phyloP scores from a whole-genome alignment of 2,329 filamentous ascomycete species.

The Fusarium virguliforme region DNA sequence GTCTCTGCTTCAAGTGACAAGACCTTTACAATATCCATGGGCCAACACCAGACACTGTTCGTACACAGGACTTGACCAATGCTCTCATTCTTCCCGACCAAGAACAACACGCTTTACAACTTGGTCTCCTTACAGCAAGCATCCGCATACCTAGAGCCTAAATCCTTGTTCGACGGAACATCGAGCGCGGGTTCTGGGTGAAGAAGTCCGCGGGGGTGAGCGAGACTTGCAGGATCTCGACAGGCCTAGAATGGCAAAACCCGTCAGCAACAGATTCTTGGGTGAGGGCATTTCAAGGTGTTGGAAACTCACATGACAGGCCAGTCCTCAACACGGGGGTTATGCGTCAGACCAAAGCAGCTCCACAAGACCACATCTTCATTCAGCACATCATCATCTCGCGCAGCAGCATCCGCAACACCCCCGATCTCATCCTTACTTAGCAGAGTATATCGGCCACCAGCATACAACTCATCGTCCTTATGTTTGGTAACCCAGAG shows the following conservation, averaged over 20 bases:
- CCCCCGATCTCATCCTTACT: slow-evolving; percentile 56
- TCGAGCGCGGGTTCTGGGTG: slow-evolving; percentile 63
- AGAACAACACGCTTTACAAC: background rate
- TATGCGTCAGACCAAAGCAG: slow-evolving; percentile 75
- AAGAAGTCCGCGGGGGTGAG: slow-evolving; percentile 67
- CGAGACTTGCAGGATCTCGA: slow-evolving; percentile 65
- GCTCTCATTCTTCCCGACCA: background rate
- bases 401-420: slow-evolving; percentile 59
- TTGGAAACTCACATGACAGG: slow-evolving; percentile 71
- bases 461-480: slow-evolving; percentile 63
- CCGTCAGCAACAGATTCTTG: slow-evolving; percentile 10
- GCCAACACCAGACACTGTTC: background rate
- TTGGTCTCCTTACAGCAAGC: slow-evolving; percentile 8
- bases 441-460: slow-evolving; percentile 60
- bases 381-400: slow-evolving; percentile 65
- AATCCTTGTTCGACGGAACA: slow-evolving; percentile 53
- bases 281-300: background rate
- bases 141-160: slow-evolving; percentile 6
- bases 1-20: background rate
- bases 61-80: slow-evolving; percentile 3
- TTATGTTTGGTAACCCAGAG: slow-evolving; percentile 64
- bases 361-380: slow-evolving; percentile 72
- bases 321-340: slow-evolving; percentile 77
- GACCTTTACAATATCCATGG: background rate
- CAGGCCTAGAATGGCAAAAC: slow-evolving; percentile 40